These are phyloP conservation scores for Ormosia emarginata DNA, from an alignment of 306 rosid genomes.

Conservation along the genomic window DNA sequence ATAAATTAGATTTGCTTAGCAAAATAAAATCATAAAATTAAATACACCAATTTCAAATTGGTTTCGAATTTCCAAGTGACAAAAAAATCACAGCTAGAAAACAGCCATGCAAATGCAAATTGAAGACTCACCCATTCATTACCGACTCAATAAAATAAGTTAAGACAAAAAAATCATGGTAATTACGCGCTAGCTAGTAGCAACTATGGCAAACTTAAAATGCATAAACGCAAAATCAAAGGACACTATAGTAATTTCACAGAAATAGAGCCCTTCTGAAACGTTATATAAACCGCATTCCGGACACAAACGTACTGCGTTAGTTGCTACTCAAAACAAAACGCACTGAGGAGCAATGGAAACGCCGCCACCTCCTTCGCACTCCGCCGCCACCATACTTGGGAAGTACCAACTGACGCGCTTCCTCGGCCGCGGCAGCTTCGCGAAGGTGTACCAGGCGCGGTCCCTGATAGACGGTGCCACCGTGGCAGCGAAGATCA, in stretches of 20 bases:
- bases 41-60: no score
- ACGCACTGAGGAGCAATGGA: slow-evolving; percentile 33
- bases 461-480: slow-evolving; percentile 45
- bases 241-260: not conserved
- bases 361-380: slow-evolving; percentile 26
- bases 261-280: not conserved
- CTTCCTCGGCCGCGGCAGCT: slow-evolving; percentile 80
- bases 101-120: no score
- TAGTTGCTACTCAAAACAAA: not conserved
- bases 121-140: no score
- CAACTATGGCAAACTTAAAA: not conserved
- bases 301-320: not conserved
- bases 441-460: slow-evolving; percentile 85
- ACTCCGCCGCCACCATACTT: slow-evolving; percentile 32
- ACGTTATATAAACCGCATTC: not conserved
- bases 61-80: no score
- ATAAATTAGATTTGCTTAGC: no score
- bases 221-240: no score
- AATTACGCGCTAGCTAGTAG: no score
- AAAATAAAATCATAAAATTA: no score
- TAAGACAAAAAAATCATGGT: no score
- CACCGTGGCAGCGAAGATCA: slow-evolving; percentile 70
- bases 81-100: no score
- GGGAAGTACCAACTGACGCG: slow-evolving; percentile 65
- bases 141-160: not conserved